Evolutionary conservation across 2,329 filamentous ascomycete species (phyloP), one percentile per base, ranked within the genome.

Genomic region (Venturia nashicola): DNA sequence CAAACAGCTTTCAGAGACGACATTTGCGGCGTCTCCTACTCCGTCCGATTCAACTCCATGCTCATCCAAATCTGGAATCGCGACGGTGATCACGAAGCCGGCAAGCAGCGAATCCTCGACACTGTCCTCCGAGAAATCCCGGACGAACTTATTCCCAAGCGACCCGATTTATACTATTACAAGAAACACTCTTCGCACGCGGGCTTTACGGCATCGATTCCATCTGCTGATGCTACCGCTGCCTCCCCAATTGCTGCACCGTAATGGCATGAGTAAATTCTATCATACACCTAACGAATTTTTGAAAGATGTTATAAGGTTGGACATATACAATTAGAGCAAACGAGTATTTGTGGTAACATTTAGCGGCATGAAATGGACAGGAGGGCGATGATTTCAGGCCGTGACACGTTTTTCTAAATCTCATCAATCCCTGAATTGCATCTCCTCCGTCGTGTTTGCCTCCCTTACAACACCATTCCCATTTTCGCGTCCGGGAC

Each of bases 21-120:
- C 69, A 82, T 97, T 69, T 94, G 92, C 73, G 93, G 93, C 61
- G 86, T 97, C 59, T 90, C 89, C 51, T 86, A 94, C 68, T 91
- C 89, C 1, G 89, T 93, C 65, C 87, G 92, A 70, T 95, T 94
- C 82, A 96, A 92, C 77, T 88, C 87, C 39, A 87, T 93, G 73
- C 84, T 96, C 67, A 88, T 97, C 73, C 89, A 89, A 69, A 84
- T 97, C 71, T 97, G 93, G 93, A 94, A 96, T 77, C 90, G 94
- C 67, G 89, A 96, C 71, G 86, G 87, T 27, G 86, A 85, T 66
- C 91, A 94, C 76, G 82, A 90, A 71, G 85, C 83, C 69, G 94
- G 91, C 6, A 83, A 94, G 69, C 86, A 93, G 72, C 83, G 80
- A 67, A 82, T 97, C 65, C 81, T 92, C 60, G 78, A 84, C 67